Conservation (phyloP, 2,329 filamentous ascomycete genomes). For the Furcasterigmium sp. region DNA sequence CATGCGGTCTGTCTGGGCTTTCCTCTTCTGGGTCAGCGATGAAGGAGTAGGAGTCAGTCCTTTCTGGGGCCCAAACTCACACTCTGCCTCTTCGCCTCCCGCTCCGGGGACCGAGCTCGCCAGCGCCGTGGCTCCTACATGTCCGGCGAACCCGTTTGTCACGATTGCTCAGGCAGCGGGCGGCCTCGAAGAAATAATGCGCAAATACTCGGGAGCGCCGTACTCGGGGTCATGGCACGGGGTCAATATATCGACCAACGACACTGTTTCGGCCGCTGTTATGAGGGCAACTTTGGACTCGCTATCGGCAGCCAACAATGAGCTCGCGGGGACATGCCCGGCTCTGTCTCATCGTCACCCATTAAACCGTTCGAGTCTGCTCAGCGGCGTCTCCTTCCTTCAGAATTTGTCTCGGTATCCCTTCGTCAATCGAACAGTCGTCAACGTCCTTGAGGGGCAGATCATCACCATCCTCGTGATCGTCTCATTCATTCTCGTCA, state of each 20-base stretch:
- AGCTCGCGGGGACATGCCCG: conserved; percentile 1
- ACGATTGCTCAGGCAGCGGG: conserved; percentile 1
- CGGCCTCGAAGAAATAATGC: conserved; percentile 26
- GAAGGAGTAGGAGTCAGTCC: conserved; percentile 47
- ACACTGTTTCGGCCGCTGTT: conserved; percentile 26
- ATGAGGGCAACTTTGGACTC: conserved; percentile 17
- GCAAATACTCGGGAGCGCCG: conserved; percentile 17
- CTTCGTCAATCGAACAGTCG: conserved; percentile 69
- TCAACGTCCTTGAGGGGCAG: conserved; percentile 85
- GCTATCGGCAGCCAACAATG: conserved; percentile 15
- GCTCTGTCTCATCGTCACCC: conserved; percentile 6
- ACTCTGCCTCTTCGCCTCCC: conserved; percentile 6
- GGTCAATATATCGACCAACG: conserved; percentile 24
- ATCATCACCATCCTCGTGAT: conserved; percentile 90
- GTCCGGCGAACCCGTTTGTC: conserved; percentile 28
- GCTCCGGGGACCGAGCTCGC: conserved; percentile 10
- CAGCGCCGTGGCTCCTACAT: conserved; percentile 17
- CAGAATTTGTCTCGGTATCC: conserved; percentile 63
- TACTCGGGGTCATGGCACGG: conserved; percentile 18
- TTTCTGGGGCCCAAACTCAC: conserved; percentile 5
- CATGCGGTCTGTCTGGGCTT: conserved; percentile 88
- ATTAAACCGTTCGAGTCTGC: conserved; percentile 34
- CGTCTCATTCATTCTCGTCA: conserved; percentile 92
- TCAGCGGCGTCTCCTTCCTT: conserved; percentile 53
- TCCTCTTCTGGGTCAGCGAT: conserved; percentile 92